Percentiles rank a stretch among this genome's conserved stretches.
phyloP scores from a whole-genome alignment of 345 rosid species.

The Dipteronia sinensis region DNA sequence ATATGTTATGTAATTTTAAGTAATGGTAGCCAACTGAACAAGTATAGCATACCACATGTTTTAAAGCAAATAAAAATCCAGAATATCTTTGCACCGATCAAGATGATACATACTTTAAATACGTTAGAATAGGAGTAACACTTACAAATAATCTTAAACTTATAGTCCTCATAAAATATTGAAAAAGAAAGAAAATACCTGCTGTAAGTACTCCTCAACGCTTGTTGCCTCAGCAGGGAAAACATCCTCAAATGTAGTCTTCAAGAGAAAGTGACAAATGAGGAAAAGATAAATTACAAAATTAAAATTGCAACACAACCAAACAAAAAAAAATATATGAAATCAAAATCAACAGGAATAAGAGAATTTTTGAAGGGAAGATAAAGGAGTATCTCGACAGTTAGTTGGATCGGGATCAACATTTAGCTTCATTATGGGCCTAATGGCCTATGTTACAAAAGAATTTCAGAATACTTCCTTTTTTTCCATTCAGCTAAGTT shows the following conservation, averaged over 20 bases:
- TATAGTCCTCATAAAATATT: background rate
- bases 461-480: too few relatives aligned
- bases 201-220: constrained; percentile 94
- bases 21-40: background rate
- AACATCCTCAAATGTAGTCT: constrained; percentile 98
- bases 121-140: background rate
- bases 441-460: too few relatives aligned
- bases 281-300: background rate
- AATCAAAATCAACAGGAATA: background rate
- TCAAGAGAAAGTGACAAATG: constrained; percentile 17
- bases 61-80: background rate
- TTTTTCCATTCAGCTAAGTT: too few relatives aligned
- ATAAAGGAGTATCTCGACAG: too few relatives aligned
- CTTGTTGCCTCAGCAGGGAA: constrained; percentile 96
- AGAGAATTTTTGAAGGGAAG: too few relatives aligned
- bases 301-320: constrained; percentile 8
- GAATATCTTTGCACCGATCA: background rate
- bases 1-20: background rate
- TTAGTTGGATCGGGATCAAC: too few relatives aligned
- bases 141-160: background rate
- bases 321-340: constrained; percentile 4
- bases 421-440: too few relatives aligned
- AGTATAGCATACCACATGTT: background rate
- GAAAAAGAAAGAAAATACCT: constrained; percentile 50
- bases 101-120: background rate